phyloP scores from a whole-genome alignment of 306 rosid species.

The Castanea mollissima region DNA sequence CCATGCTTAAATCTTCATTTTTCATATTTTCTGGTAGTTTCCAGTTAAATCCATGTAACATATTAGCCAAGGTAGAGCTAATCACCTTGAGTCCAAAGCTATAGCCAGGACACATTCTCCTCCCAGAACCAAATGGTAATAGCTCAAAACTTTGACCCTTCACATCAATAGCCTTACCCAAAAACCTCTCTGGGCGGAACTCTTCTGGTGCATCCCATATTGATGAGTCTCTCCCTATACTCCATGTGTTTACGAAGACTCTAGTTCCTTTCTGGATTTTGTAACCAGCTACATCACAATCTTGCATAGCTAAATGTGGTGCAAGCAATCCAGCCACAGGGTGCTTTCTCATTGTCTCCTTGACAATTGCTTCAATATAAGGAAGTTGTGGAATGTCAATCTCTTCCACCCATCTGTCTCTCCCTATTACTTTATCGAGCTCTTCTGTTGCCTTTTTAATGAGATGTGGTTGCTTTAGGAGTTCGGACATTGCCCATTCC shows the following conservation, averaged over 20 bases:
- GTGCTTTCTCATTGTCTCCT: constrained; percentile 41
- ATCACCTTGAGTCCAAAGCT: constrained; percentile 2
- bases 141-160: constrained; percentile 34
- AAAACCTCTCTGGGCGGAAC: constrained; percentile 32
- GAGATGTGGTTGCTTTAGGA: constrained; percentile 34
- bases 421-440: constrained; percentile 35
- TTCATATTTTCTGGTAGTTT: neutral
- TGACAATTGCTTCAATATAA: constrained; percentile 28
- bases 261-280: constrained; percentile 20
- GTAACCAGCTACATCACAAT: constrained; percentile 26
- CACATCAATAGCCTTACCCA: constrained; percentile 23
- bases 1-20: constrained; percentile 23
- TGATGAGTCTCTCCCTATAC: constrained; percentile 30
- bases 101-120: constrained; percentile 28
- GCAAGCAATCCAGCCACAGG: constrained; percentile 26
- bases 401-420: constrained; percentile 39
- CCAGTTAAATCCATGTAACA: constrained; percentile 37
- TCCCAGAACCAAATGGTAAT: constrained; percentile 42
- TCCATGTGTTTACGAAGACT: constrained; percentile 36
- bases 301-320: constrained; percentile 32
- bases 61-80: constrained; percentile 1
- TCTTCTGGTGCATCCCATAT: constrained; percentile 31
- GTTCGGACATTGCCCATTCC: constrained; percentile 48
- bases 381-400: constrained; percentile 35
- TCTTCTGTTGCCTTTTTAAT: constrained; percentile 29